Evolutionary conservation across 2,329 filamentous ascomycete species (phyloP), one percentile per base, ranked within the genome.

Genomic region (Cordyceps tenuipes): DNA sequence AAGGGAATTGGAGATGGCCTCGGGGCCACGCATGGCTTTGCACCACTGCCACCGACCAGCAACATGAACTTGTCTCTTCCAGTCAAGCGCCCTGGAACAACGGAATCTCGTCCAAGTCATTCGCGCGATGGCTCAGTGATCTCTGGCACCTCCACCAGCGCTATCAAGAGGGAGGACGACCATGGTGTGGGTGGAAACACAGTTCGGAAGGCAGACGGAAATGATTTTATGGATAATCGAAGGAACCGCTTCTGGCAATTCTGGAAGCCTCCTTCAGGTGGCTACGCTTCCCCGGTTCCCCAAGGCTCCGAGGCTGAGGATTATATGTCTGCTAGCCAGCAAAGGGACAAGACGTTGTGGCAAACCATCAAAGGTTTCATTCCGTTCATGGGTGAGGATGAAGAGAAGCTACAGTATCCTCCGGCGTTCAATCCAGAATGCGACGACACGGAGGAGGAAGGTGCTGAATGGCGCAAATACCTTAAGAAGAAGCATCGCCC

Each of bases 401-500:
- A 77, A 67, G 68, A 81, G 66, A 69, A 70, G 10, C 36, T 76
- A 6, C 76, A 82, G 8, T 95, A 96, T 66, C 82, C 84, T 0
- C 62, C 76, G 2, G 84, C 88, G 0, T 85, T 82, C 68, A 83
- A 89, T 63, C 71, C 82, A 39, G 80, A 87, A 1, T 83, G 82
- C 59, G 67, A 75, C 13, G 70, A 75, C 19, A 82, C 87, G 31
- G 79, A 86, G 60, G 79, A 84, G 12, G 82, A 86, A 48, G 81
- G 80, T 9, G 85, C 89, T 0, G 75, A 83, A 49, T 99, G 94
- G 94, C 85, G 86, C 67, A 88, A 86, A 62, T 97, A 92, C 74
- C 77, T 97, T 55, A 87, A 85, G 68, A 82, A 84, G 61, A 91
- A 89, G 60, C 86, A 97, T 63, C 87, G 94, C 43, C 91, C 93